A percentile compares a stretch with the other conserved stretches of the same genome.
Conservation (phyloP, 2,329 filamentous ascomycete species). For the Arthrobotrys pseudoclavata region DNA sequence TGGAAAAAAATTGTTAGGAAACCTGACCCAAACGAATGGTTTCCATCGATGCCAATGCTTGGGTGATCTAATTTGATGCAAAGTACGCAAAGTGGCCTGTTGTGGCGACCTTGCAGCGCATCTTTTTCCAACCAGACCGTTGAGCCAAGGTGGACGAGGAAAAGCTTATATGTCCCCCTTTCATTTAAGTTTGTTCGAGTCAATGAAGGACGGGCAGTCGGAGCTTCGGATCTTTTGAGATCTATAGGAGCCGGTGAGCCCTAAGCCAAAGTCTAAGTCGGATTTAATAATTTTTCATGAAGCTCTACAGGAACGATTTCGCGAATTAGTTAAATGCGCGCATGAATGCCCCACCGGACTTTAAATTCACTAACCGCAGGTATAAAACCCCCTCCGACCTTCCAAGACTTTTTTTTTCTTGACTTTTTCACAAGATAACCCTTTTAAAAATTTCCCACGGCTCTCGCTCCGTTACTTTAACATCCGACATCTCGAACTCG, state of each 20-base stretch:
- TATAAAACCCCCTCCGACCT: constrained; percentile 17
- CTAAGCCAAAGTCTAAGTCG: neutral
- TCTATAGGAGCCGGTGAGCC: constrained; percentile 23
- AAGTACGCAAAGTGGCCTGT: neutral
- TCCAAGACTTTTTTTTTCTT: neutral
- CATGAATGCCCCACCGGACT: neutral
- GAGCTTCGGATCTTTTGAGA: constrained; percentile 35
- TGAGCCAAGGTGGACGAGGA: constrained; percentile 26
- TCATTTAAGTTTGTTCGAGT: constrained; percentile 17
- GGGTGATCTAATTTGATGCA: neutral
- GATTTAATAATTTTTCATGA: neutral
- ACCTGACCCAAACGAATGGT: neutral
- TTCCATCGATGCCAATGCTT: constrained; percentile 21
- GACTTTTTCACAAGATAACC: neutral
- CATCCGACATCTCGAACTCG: constrained; percentile 2
- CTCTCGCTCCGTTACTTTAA: neutral
- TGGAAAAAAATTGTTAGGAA: neutral
- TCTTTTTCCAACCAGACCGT: constrained; percentile 3
- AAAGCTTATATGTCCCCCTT: constrained; percentile 42
- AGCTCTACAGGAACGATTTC: neutral
- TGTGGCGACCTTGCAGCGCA: constrained; percentile 12
- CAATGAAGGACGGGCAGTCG: constrained; percentile 7
- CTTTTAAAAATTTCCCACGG: neutral
- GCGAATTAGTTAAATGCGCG: neutral
- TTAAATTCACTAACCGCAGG: neutral